phyloP scores from a whole-genome alignment of 805 yeast genomes.

The Candida sanyiensis region DNA sequence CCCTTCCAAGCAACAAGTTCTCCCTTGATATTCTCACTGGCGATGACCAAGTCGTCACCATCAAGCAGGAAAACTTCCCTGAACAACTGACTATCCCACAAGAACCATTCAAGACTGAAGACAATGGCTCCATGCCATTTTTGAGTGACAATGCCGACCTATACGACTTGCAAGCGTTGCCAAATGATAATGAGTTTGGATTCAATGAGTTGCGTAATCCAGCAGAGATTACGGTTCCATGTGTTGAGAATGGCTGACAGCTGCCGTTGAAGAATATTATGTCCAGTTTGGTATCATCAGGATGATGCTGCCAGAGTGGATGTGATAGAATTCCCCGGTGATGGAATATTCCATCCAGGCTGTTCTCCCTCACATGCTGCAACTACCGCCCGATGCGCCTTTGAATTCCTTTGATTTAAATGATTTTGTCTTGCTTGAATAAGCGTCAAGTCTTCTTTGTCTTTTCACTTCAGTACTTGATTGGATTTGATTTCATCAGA shows the following conservation, averaged over 20 bases:
- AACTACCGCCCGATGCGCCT: conserved; percentile 30
- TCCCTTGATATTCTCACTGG: conserved; percentile 22
- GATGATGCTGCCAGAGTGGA: conserved; percentile 10
- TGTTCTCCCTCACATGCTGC: conserved; percentile 4
- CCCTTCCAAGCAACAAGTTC: conserved; percentile 21
- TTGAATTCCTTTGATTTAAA: conserved; percentile 27
- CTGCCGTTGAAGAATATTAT: neutral
- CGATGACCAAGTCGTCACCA: conserved; percentile 10
- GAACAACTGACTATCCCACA: conserved; percentile 4
- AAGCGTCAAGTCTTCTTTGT: neutral
- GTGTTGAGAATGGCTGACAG: neutral
- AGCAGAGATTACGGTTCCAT: conserved; percentile 34
- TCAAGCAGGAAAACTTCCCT: conserved; percentile 15
- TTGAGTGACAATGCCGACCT: conserved; percentile 13
- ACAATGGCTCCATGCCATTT: conserved; percentile 4
- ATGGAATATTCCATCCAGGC: neutral
- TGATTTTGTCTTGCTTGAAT: conserved; percentile 27
- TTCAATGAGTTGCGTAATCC: conserved; percentile 42
- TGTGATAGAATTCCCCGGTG: conserved; percentile 4
- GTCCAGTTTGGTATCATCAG: conserved; percentile 7
- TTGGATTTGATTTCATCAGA: neutral
- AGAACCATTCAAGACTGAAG: conserved; percentile 14
- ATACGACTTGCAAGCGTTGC: conserved; percentile 19
- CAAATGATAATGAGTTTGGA: conserved; percentile 29
- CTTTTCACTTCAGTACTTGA: neutral